A percentile compares a stretch with the other conserved stretches of the same genome.
Conservation (phyloP, 1,284 basidiomycete species). For the Abortiporus biennis region DNA sequence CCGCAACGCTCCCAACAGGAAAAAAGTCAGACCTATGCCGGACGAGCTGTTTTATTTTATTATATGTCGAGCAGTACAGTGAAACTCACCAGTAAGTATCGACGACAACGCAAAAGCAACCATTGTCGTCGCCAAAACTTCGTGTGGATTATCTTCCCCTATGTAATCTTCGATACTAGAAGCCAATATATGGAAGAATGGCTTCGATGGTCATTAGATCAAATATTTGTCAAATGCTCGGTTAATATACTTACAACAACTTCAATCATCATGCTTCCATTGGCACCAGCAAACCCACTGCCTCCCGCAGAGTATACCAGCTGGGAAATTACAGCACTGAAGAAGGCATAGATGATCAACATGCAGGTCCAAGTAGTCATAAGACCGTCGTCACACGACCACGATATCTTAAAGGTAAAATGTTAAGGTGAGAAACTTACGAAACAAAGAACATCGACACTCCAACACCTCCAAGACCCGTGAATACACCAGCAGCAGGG, state of each 20-base stretch:
- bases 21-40: constrained; percentile 69
- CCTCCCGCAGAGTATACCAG: constrained; percentile 84
- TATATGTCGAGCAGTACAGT: constrained; percentile 2
- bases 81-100: constrained; percentile 74
- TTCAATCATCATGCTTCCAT: constrained; percentile 99
- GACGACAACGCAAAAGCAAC: constrained; percentile 87
- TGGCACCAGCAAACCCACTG: constrained; percentile 84
- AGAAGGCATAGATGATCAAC: background rate
- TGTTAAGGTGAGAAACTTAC: constrained; percentile 31
- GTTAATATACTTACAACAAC: constrained; percentile 65
- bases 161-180: constrained; percentile 70
- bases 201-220: constrained; percentile 38
- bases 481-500: constrained; percentile 78
- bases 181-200: constrained; percentile 94
- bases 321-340: constrained; percentile 72
- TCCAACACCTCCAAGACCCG: constrained; percentile 80
- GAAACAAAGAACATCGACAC: constrained; percentile 95
- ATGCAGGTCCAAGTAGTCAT: constrained; percentile 3
- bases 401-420: background rate
- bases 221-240: background rate
- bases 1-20: constrained; percentile 78
- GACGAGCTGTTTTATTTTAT: too few species aligned
- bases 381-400: too few species aligned
- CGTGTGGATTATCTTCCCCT: constrained; percentile 63
- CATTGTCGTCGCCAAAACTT: constrained; percentile 88